phyloP scores from a whole-genome alignment of 2,329 filamentous ascomycete genomes.

The Teratosphaeria zuluensis region DNA sequence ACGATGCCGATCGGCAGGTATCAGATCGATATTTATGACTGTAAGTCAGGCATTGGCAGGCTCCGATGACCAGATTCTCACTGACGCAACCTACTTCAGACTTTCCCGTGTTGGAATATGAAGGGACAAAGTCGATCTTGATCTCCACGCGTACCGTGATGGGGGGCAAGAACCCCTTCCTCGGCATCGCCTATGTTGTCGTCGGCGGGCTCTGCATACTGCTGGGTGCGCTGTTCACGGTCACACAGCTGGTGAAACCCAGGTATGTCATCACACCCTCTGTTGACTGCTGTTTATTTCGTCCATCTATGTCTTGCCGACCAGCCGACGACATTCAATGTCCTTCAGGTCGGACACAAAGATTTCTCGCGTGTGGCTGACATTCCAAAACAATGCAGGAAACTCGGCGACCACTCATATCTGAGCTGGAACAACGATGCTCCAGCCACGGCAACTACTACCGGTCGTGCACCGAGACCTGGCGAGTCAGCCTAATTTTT shows the following conservation, averaged over 20 bases:
- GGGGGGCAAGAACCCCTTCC: constrained; percentile 88
- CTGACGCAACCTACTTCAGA: constrained; percentile 42
- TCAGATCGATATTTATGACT: constrained; percentile 62
- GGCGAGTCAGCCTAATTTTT: constrained; percentile 20
- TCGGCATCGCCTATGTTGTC: constrained; percentile 91
- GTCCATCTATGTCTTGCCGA: neutral
- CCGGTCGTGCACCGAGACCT: constrained; percentile 30
- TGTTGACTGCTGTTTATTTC: neutral
- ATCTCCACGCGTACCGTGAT: constrained; percentile 86
- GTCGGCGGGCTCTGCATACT: constrained; percentile 89
- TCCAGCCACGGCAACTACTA: constrained; percentile 45
- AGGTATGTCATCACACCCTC: constrained; percentile 46
- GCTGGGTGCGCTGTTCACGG: constrained; percentile 77
- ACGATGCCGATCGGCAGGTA: constrained; percentile 65
- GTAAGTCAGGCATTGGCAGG: constrained; percentile 45
- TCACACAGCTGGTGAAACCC: constrained; percentile 83
- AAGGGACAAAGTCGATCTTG: constrained; percentile 80
- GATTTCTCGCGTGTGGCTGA: constrained; percentile 3
- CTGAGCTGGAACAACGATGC: constrained; percentile 84
- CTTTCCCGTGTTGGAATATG: constrained; percentile 69
- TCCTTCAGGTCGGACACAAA: neutral
- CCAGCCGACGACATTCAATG: neutral
- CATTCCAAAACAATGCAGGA: constrained; percentile 44
- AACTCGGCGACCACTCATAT: constrained; percentile 96
- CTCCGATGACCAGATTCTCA: neutral